These are phyloP conservation scores for Aspergillus pseudotamarii DNA, from an alignment of 2,329 filamentous ascomycete species.

Conservation along the genomic window DNA sequence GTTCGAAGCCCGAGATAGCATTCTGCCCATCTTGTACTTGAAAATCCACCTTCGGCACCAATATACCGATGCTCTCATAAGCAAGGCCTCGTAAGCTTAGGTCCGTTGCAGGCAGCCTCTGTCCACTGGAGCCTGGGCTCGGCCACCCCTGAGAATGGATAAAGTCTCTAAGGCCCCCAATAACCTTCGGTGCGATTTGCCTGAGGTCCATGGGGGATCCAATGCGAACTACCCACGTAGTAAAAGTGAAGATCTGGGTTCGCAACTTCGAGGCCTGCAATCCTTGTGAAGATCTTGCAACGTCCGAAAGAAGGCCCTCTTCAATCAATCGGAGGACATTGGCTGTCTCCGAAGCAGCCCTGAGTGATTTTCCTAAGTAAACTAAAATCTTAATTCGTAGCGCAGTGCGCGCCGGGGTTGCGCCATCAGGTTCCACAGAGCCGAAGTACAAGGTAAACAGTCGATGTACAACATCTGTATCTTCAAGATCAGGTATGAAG, in stretches of 20 bases:
- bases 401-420: conserved; percentile 60
- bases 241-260: conserved; percentile 79
- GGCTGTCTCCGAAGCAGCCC: conserved; percentile 69
- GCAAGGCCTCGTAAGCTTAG: conserved; percentile 73
- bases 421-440: conserved; percentile 49
- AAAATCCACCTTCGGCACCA: conserved; percentile 59
- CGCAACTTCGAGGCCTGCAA: conserved; percentile 79
- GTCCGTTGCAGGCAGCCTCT: conserved; percentile 61
- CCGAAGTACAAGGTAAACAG: conserved; percentile 75
- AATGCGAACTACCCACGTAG: conserved; percentile 82
- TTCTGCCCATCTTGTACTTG: conserved; percentile 28
- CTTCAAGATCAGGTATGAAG: conserved; percentile 69
- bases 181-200: conserved; percentile 67
- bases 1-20: conserved; percentile 51
- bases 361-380: conserved; percentile 74
- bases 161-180: conserved; percentile 71
- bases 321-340: conserved; percentile 71
- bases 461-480: conserved; percentile 61
- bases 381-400: conserved; percentile 77
- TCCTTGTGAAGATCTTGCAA: conserved; percentile 53
- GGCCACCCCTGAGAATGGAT: conserved; percentile 86
- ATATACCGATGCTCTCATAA: conserved; percentile 86
- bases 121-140: conserved; percentile 53
- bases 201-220: conserved; percentile 64
- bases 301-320: conserved; percentile 59